These are phyloP conservation scores for Huntiella savannae DNA, from an alignment of 2,329 filamentous ascomycete species.

Conservation along the genomic window DNA sequence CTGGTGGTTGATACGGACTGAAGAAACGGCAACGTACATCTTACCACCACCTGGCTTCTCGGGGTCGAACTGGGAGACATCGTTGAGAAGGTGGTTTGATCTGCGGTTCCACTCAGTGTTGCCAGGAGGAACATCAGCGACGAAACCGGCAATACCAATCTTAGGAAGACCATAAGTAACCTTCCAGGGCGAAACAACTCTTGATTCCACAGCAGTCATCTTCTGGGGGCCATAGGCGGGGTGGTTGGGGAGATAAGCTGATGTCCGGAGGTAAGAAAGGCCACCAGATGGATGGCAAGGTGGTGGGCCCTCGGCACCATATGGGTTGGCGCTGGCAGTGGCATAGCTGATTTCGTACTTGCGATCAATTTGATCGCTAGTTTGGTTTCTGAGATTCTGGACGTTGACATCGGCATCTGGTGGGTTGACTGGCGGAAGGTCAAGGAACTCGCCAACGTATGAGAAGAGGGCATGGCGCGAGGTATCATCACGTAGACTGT, in stretches of 20 bases:
- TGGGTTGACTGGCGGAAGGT: constrained; percentile 34
- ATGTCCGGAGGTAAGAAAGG: constrained; percentile 40
- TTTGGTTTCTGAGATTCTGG: constrained; percentile 3
- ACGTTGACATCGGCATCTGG: constrained; percentile 14
- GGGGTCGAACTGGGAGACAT: constrained; percentile 22
- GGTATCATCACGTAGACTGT: constrained; percentile 25
- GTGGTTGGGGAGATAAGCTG: constrained; percentile 37
- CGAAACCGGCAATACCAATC: constrained; percentile 36
- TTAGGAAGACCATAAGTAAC: constrained; percentile 21
- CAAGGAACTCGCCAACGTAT: constrained; percentile 40
- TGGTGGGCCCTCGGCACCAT: constrained; percentile 35
- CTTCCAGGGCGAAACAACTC: constrained; percentile 29
- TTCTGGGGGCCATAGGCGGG: constrained; percentile 40
- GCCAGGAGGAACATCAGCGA: constrained; percentile 24
- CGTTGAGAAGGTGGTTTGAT: constrained; percentile 11
- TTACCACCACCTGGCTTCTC: constrained; percentile 33
- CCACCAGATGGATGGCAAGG: constrained; percentile 42
- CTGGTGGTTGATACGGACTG: constrained; percentile 27
- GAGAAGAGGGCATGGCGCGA: constrained; percentile 32
- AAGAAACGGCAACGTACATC: constrained; percentile 28
- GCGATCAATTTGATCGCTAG: constrained; percentile 8
- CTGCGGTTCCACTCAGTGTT: constrained; percentile 24
- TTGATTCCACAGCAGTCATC: constrained; percentile 29
- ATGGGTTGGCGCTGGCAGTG: constrained; percentile 20
- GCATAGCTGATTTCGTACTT: not conserved